Evolutionary conservation across 257 asterid genomes (phyloP), one percentile per base, ranked within the genome.

Genomic region (Scutellaria baicalensis): DNA sequence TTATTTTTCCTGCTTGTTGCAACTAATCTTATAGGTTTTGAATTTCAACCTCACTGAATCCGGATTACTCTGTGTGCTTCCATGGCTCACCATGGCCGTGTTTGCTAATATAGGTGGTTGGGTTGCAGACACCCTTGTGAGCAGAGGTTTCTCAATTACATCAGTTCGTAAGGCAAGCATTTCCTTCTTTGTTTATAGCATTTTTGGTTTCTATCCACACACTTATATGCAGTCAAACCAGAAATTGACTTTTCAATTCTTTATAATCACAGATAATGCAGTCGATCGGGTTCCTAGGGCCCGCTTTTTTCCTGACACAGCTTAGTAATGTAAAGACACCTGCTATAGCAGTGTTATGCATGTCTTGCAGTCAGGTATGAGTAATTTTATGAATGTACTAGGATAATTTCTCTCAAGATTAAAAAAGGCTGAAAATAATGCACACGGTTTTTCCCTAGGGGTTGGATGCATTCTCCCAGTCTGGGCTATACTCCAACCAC

Each of bases 401-500:
- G 70, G 5, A 35, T 49, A 9, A 5, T 35, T 59, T 35, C 8
- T 40, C 57, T 50, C 40, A 1, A 16, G 27, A 67, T 20, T 2
- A 23, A 50, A 61, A 50, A 40, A 47, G 31, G 33, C 52, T 16
- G 6, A 60, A 44, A 65, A 52, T 16, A 66, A 48, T 56, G 12
- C 66, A 52, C 60, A 17, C 48, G 47, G 11, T 44, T 20, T 44
- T 39, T 79, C 54, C 16, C 59, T 84, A 93, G 99, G 99, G 99
- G 74, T 84, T 84, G 9, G 99, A 94, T 80, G 99, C 97, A 5
- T 94, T 94, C 85, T 94, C 97, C 18, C 99, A 94, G 80, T 94
- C 99, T 43, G 99, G 99, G 50, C 84, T 91, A 56, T 91, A 94
- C 87, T 94, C 97, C 56, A 91, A 94, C 75, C 99, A 94, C 85